A percentile compares a stretch with the other conserved stretches of the same genome.
Conservation (phyloP, 2,329 filamentous ascomycete genomes). For the Pyrenophora teres region DNA sequence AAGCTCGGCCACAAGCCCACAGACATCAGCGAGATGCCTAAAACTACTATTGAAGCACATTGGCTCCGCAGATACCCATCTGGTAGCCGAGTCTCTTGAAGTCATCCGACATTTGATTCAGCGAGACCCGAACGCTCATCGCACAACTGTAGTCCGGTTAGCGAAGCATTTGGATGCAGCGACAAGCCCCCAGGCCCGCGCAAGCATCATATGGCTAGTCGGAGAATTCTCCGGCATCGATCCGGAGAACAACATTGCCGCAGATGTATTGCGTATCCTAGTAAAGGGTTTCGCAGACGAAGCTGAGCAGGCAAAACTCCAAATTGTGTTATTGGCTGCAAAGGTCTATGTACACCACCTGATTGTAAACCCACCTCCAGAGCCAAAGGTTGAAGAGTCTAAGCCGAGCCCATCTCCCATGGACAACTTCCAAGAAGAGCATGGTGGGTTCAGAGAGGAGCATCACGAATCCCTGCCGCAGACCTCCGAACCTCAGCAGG, state of each 20-base stretch:
- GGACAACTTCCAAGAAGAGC: conserved; percentile 41
- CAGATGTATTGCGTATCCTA: conserved; percentile 87
- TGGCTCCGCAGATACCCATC: conserved; percentile 80
- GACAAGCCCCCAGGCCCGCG: conserved; percentile 83
- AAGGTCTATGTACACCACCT: conserved; percentile 94
- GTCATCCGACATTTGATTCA: conserved; percentile 96
- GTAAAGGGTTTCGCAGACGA: conserved; percentile 84
- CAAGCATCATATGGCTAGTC: conserved; percentile 96
- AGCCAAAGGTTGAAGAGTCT: conserved; percentile 42
- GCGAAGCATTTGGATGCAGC: conserved; percentile 91
- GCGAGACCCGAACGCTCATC: conserved; percentile 79
- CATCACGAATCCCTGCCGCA: conserved; percentile 25
- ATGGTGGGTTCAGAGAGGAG: conserved; percentile 41
- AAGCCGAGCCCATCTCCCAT: conserved; percentile 31
- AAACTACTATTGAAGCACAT: conserved; percentile 84
- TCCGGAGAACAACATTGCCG: conserved; percentile 84
- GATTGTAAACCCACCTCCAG: conserved; percentile 61
- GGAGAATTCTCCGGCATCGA: conserved; percentile 87
- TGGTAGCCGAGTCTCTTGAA: conserved; percentile 91
- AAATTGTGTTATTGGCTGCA: conserved; percentile 91
- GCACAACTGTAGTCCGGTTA: conserved; percentile 82
- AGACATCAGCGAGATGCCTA: conserved; percentile 73
- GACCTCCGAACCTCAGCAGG: conserved; percentile 21
- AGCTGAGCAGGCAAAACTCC: conserved; percentile 82
- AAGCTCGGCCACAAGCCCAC: conserved; percentile 48